Conservation (phyloP, 306 rosid species). For the Rosa rugosa region DNA sequence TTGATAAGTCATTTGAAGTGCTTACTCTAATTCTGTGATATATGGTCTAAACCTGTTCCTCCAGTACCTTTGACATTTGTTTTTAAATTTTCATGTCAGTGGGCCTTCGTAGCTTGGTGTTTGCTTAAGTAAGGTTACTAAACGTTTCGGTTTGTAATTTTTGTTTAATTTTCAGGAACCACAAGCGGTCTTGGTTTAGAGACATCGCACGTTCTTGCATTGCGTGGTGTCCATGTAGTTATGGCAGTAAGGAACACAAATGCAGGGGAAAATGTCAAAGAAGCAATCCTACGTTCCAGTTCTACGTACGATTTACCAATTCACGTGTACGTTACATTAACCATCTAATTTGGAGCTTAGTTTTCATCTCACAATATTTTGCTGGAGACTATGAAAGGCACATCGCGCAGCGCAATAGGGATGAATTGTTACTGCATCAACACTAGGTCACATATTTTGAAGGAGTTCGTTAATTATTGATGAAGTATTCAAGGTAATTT, state of each 20-base stretch:
- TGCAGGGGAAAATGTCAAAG: constrained; percentile 35
- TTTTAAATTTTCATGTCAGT: not conserved
- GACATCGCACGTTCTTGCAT: constrained; percentile 59
- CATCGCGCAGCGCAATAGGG: no score
- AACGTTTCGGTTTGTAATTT: not conserved
- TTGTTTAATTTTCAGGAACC: constrained; percentile 51
- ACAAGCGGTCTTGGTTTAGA: constrained; percentile 74
- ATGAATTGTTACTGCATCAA: no score
- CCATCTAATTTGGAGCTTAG: no score
- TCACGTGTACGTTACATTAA: no score
- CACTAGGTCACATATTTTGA: no score
- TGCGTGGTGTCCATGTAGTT: constrained; percentile 71
- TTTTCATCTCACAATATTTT: no score
- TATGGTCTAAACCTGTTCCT: not conserved
- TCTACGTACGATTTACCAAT: no score
- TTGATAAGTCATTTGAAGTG: not conserved
- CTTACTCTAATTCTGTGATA: not conserved
- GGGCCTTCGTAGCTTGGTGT: not conserved
- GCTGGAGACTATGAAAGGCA: no score
- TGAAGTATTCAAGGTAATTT: no score
- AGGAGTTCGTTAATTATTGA: no score
- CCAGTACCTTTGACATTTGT: not conserved
- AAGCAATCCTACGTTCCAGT: constrained; percentile 25
- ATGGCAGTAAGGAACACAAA: constrained; percentile 73
- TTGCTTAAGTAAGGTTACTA: not conserved